phyloP scores from a whole-genome alignment of 345 rosid genomes.

The Dipteronia dyeriana region DNA sequence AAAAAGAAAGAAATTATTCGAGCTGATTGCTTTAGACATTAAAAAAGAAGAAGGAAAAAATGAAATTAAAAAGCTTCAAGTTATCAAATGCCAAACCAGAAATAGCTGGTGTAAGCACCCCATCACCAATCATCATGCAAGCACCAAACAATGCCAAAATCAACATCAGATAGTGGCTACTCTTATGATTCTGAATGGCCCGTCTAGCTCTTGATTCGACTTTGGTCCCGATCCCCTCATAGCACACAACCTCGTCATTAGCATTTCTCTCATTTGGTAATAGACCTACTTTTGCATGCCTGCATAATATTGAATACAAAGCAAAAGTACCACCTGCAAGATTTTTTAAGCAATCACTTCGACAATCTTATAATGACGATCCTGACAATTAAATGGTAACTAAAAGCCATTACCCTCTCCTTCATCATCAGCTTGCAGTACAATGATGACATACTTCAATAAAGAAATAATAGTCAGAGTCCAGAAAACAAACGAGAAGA shows the following conservation, averaged over 20 bases:
- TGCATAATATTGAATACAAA: constrained; percentile 58
- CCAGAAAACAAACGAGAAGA: constrained; percentile 67
- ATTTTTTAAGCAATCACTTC: constrained; percentile 4
- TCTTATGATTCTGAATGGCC: constrained; percentile 42
- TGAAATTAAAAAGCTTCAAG: neutral
- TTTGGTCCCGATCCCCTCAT: constrained; percentile 32
- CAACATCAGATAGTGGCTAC: constrained; percentile 50
- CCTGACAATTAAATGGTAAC: neutral
- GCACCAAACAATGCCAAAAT: constrained; percentile 57
- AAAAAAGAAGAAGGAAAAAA: neutral
- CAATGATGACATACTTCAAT: constrained; percentile 54
- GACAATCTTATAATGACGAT: neutral
- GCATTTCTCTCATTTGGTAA: constrained; percentile 43
- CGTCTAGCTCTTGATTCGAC: constrained; percentile 43
- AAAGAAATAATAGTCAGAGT: constrained; percentile 53
- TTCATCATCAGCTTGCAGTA: constrained; percentile 54
- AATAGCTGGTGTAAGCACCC: constrained; percentile 62
- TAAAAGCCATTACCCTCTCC: constrained; percentile 55
- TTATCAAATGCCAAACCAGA: constrained; percentile 42
- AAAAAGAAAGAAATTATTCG: neutral
- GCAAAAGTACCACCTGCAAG: constrained; percentile 66
- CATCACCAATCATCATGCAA: constrained; percentile 61
- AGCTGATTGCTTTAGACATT: neutral
- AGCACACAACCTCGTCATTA: constrained; percentile 28
- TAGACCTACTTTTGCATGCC: constrained; percentile 56